Conservation (phyloP, 495 filamentous ascomycete species). For the Penicillium bovifimosum region DNA sequence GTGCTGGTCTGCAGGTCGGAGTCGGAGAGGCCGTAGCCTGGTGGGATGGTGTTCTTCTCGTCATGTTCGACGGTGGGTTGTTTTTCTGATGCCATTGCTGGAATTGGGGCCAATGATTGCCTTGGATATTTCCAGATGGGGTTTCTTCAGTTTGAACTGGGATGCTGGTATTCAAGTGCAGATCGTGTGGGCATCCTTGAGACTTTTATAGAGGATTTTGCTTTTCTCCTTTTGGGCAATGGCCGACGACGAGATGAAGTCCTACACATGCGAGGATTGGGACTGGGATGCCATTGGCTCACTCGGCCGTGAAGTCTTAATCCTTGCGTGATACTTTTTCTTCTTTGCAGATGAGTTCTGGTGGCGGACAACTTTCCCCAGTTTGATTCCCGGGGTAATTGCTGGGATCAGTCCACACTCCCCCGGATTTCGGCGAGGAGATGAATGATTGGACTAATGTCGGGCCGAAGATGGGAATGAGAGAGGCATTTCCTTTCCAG, state of each 20-base stretch:
- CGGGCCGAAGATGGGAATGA: neutral
- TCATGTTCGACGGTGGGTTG: conserved; percentile 1
- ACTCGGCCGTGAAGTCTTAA: neutral
- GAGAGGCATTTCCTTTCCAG: neutral
- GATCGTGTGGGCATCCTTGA: neutral
- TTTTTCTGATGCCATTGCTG: conserved; percentile 3
- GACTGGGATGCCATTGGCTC: conserved; percentile 1
- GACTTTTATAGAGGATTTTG: too few species aligned
- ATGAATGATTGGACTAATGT: neutral
- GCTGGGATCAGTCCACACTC: neutral
- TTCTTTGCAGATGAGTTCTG: neutral
- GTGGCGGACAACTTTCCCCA: conserved; percentile 3
- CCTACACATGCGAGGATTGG: neutral
- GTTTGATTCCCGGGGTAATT: neutral
- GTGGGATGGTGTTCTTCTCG: neutral
- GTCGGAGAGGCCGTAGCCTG: neutral
- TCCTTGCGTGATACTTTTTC: neutral
- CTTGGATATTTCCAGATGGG: neutral
- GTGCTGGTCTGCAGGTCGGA: conserved; percentile 19
- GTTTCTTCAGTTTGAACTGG: neutral
- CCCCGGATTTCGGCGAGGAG: neutral
- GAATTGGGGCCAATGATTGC: neutral
- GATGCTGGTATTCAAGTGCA: neutral
- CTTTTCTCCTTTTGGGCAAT: neutral
- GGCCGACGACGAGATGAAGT: neutral